These are phyloP conservation scores for Scenedesmus sp. DNA, from an alignment of 163 green algal genomes.

Conservation along the genomic window DNA sequence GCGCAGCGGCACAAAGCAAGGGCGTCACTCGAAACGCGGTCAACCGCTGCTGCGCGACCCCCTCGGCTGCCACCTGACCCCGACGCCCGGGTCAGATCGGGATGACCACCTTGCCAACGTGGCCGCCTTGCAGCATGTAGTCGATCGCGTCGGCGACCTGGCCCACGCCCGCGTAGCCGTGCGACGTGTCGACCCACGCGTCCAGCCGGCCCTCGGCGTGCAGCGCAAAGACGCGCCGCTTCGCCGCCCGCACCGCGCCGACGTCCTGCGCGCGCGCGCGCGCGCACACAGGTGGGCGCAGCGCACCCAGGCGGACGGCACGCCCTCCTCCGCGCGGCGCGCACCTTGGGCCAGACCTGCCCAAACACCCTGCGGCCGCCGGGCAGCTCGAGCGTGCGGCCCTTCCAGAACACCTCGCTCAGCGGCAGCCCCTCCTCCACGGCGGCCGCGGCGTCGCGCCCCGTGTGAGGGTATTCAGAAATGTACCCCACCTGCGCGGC, in stretches of 20 bases:
- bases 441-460: background rate
- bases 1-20: no score
- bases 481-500: conserved; percentile 61
- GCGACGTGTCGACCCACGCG: conserved; percentile 50
- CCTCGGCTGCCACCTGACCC: no score
- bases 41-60: no score
- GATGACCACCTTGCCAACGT: conserved; percentile 73
- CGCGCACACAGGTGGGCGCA: background rate
- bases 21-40: no score
- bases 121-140: conserved; percentile 65
- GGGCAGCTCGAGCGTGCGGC: conserved; percentile 32
- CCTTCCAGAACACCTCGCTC: conserved; percentile 65
- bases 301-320: background rate
- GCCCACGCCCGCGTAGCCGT: conserved; percentile 58
- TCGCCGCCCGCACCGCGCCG: conserved; percentile 25
- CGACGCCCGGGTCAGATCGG: conserved; percentile 23
- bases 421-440: conserved; percentile 6
- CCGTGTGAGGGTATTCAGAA: conserved; percentile 58
- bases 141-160: conserved; percentile 64
- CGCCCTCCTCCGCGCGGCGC: background rate
- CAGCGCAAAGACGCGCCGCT: conserved; percentile 54
- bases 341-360: conserved; percentile 67
- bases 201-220: conserved; percentile 51
- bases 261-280: background rate
- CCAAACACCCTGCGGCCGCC: conserved; percentile 54